A percentile compares a stretch with the other conserved stretches of the same genome.
Conservation (phyloP, 2,329 filamentous ascomycete genomes). For the Plenodomus biglobosus region DNA sequence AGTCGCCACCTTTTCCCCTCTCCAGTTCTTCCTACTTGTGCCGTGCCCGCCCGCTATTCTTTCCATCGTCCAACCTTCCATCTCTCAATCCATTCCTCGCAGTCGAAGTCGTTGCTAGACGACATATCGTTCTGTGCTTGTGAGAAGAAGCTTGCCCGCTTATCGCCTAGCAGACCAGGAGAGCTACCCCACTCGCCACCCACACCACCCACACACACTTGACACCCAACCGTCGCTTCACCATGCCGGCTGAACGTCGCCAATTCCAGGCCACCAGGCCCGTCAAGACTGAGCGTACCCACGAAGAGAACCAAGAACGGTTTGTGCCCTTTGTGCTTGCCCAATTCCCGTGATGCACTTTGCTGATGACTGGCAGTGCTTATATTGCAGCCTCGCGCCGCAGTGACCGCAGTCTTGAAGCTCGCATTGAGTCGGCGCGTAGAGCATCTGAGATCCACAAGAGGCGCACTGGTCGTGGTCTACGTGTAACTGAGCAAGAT, state of each 20-base stretch:
- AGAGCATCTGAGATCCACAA: conserved; percentile 92
- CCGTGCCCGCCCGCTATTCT: conserved; percentile 9
- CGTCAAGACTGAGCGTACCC: conserved; percentile 70
- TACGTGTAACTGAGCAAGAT: conserved; percentile 82
- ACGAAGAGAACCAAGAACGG: conserved; percentile 79
- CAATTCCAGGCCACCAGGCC: conserved; percentile 42
- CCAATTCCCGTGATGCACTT: neutral
- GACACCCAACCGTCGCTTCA: conserved; percentile 5
- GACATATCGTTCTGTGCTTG: conserved; percentile 14
- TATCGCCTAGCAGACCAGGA: neutral
- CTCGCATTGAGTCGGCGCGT: conserved; percentile 81
- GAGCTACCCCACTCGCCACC: conserved; percentile 14
- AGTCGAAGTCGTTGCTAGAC: conserved; percentile 26
- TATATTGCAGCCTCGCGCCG: conserved; percentile 90
- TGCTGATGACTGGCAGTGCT: conserved; percentile 57
- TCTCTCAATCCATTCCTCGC: conserved; percentile 12
- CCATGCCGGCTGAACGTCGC: conserved; percentile 46
- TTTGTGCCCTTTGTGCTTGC: conserved; percentile 30
- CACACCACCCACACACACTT: conserved; percentile 14
- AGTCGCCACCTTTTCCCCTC: conserved; percentile 32
- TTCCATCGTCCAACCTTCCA: conserved; percentile 1
- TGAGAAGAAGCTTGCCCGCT: neutral
- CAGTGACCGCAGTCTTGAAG: conserved; percentile 83
- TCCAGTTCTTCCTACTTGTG: conserved; percentile 9
- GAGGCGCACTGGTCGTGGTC: conserved; percentile 76